These are phyloP conservation scores for Leishmania lainsoni DNA, from an alignment of 208 protist genomes.

Conservation along the genomic window DNA sequence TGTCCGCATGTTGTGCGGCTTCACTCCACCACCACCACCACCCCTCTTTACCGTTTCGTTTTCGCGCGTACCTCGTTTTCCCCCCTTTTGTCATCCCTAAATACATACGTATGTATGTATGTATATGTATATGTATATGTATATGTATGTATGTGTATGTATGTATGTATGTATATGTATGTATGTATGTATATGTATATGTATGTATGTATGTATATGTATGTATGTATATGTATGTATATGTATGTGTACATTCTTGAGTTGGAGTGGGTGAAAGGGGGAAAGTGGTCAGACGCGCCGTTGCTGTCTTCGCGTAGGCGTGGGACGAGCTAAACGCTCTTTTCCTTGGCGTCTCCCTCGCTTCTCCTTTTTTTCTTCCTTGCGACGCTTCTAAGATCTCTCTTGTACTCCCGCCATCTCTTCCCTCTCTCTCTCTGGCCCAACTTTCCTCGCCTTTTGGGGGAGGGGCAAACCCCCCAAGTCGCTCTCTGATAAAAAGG, in stretches of 20 bases:
- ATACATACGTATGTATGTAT: no score
- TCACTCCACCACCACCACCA: no score
- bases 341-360: not conserved
- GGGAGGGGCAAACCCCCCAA: not conserved
- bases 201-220: no score
- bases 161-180: no score
- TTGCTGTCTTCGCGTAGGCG: not conserved
- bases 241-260: no score
- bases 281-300: not conserved
- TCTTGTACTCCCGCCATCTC: not conserved
- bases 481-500: not conserved
- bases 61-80: no score
- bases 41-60: no score
- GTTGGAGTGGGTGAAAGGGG: not conserved
- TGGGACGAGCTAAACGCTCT: not conserved
- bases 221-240: no score
- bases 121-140: no score
- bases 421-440: not conserved
- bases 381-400: not conserved
- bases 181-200: no score
- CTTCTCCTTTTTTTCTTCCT: not conserved
- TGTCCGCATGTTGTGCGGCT: no score
- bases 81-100: not conserved
- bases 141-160: no score
- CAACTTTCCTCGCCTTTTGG: not conserved